Evolutionary conservation across 139 green algal genomes (phyloP), one percentile per base, ranked within the genome.

Genomic region (Chlamydomonas asymmetrica): DNA sequence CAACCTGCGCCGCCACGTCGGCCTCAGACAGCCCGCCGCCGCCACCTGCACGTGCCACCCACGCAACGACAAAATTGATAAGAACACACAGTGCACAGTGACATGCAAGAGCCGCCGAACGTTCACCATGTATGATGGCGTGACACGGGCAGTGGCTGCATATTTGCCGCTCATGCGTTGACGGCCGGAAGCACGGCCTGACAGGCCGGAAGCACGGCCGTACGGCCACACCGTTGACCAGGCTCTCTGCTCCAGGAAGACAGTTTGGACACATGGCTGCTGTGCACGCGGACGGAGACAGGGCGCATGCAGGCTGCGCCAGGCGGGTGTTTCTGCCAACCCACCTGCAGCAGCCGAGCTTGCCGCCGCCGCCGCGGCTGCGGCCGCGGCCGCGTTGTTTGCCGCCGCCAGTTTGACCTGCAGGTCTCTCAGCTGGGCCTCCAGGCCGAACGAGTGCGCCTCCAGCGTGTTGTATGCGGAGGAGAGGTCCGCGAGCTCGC

Each of bases 391-490:
- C 59, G 67, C 65, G 52, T 70, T 41, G 20, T 66, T 31, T n/a
- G 63, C 61, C 48, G 67, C 43, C 37, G 68, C 45, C 68, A 48
- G 37, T 62, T 80, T 65, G 9, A 18, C 29, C 39, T 80, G 54
- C 45, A 75, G 57, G 35, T 73, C 61, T 4, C 67, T 81, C 40
- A 90, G 52, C 78, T 89, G 84, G 45, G 73, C 85, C 70, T 93
- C 88, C 35, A 92, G 37, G 2, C 59, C 62, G 31, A 72, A 82
- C n/a, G 79, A 76, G 48, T 95, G 89, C 4, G 66, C 63, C 66
- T 97, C 92, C 39, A 97, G 72, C 29, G 78, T 79, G 75, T 93
- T 93, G 78, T 97, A 97, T 5, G 92, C 92, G 2, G 50, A 63
- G 22, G 82, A 88, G 6, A 97, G 83, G 37, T 82, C 86, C 32